Conservation (phyloP, 768 basidiomycete genomes). For the Psilocybe cyanescens region DNA sequence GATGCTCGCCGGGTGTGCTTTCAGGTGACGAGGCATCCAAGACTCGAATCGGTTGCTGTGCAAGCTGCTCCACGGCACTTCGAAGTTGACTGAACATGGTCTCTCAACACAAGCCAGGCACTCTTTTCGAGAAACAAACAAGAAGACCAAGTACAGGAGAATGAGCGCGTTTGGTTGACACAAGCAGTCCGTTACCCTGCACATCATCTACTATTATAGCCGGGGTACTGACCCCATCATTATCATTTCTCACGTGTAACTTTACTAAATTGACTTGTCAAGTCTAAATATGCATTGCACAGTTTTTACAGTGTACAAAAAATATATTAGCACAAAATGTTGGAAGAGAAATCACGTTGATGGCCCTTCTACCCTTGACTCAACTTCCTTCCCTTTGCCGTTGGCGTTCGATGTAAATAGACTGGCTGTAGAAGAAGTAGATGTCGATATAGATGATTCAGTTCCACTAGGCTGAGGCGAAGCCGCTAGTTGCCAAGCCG, state of each 20-base stretch:
- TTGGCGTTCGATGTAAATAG: slow-evolving; percentile 15
- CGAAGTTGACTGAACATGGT: slow-evolving; percentile 77
- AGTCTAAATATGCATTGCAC: neutral
- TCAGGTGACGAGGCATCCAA: slow-evolving; percentile 30
- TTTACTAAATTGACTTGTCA: neutral
- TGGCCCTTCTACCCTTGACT: neutral
- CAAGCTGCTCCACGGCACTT: slow-evolving; percentile 73
- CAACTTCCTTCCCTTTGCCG: slow-evolving; percentile 63
- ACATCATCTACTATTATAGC: neutral
- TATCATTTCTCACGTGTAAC: neutral
- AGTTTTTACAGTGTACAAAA: neutral
- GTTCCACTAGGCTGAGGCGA: slow-evolving; percentile 24
- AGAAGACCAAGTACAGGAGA: neutral
- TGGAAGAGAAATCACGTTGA: neutral
- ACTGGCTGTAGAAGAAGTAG: neutral
- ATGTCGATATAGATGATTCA: slow-evolving; percentile 5
- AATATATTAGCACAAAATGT: neutral
- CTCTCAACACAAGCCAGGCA: neutral
- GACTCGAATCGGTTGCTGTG: slow-evolving; percentile 49
- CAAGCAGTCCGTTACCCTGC: neutral
- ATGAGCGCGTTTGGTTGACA: neutral
- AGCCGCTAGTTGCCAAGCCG: slow-evolving; percentile 86
- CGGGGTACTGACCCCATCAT: neutral
- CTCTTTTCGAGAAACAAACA: neutral
- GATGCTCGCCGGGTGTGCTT: slow-evolving; percentile 14